Conservation (phyloP, 2,329 filamentous ascomycete species). For the Blastomyces gilchristii region DNA sequence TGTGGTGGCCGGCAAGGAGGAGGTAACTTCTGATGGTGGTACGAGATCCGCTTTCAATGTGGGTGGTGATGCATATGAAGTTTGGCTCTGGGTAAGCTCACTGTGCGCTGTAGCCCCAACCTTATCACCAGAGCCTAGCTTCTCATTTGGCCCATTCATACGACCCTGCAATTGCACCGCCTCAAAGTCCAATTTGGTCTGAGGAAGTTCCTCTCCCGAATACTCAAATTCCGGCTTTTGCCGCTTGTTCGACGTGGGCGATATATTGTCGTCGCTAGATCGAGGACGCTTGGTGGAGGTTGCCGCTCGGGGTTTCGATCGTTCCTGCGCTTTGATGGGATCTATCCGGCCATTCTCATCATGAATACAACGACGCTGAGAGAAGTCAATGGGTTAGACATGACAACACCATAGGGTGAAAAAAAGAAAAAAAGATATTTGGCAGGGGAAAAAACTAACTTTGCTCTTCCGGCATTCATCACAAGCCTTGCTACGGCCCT, state of each 20-base stretch:
- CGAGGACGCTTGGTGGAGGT: constrained; percentile 46
- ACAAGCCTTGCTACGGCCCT: constrained; percentile 54
- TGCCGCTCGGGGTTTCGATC: constrained; percentile 49
- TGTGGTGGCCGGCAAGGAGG: constrained; percentile 20
- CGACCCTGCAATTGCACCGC: not conserved
- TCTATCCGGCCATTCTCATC: constrained; percentile 55
- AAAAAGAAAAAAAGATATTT: constrained; percentile 1
- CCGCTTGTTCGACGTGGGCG: constrained; percentile 22
- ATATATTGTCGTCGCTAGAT: constrained; percentile 32
- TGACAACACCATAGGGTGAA: constrained; percentile 18
- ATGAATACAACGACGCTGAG: constrained; percentile 55
- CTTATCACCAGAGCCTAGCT: constrained; percentile 8
- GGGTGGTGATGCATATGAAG: constrained; percentile 30
- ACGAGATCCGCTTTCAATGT: constrained; percentile 28
- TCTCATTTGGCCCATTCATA: constrained; percentile 4
- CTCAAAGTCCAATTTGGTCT: not conserved
- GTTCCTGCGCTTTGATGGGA: constrained; percentile 52
- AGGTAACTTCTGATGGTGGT: constrained; percentile 19
- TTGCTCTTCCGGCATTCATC: constrained; percentile 59
- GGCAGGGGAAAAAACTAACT: constrained; percentile 34
- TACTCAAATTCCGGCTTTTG: constrained; percentile 28
- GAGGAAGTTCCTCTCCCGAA: constrained; percentile 13
- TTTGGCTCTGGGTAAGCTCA: constrained; percentile 19
- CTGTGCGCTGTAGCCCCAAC: constrained; percentile 9
- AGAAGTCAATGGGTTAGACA: constrained; percentile 9